phyloP scores from a whole-genome alignment of 176 grass and related monocot genomes.

The Panicum miliaceum region DNA sequence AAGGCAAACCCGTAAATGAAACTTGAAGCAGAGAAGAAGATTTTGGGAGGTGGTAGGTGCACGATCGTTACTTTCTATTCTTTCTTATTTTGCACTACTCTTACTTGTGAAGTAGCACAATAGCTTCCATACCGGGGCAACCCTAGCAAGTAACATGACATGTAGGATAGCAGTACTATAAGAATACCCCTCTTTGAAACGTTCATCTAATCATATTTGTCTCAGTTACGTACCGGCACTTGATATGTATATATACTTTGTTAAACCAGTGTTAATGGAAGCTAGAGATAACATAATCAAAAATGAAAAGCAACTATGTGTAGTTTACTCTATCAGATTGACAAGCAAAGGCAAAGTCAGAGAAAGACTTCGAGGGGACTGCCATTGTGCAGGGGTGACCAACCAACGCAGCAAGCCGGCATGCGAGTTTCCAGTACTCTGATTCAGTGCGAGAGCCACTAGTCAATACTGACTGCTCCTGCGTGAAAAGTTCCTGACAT shows the following conservation, averaged over 20 bases:
- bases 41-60: neutral
- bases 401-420: neutral
- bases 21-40: constrained; percentile 14
- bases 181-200: neutral
- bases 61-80: neutral
- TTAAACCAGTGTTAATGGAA: neutral
- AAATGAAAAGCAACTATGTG: neutral
- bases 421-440: neutral
- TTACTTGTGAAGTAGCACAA: neutral
- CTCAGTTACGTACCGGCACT: neutral
- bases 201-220: neutral
- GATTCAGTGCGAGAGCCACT: neutral
- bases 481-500: neutral
- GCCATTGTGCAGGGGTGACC: neutral
- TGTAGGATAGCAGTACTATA: neutral
- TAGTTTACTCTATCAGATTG: neutral
- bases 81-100: neutral
- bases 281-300: neutral
- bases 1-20: neutral
- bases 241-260: neutral
- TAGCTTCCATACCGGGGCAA: too few relatives aligned
- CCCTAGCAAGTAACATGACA: too few relatives aligned
- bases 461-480: neutral
- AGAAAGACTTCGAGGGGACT: neutral
- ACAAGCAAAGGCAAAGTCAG: neutral